Percentiles rank a stretch among this genome's conserved stretches.
Conservation (phyloP, 2,329 filamentous ascomycete genomes). For the Cryphonectria radicalis region DNA sequence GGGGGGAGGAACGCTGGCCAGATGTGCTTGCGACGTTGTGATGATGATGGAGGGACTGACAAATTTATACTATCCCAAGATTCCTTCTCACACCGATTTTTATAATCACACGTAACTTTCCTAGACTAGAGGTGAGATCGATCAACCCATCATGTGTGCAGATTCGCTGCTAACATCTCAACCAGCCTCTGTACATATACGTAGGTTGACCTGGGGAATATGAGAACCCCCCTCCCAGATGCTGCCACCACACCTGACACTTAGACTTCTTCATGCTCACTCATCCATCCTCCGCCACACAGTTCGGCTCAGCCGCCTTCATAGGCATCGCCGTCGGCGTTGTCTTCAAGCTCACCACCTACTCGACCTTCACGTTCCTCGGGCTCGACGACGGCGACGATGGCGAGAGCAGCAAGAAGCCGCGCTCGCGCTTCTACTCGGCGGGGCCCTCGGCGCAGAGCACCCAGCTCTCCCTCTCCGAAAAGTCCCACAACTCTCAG, state of each 20-base stretch:
- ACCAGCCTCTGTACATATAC: slow-evolving; percentile 30
- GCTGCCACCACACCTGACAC: neutral
- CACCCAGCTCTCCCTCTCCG: slow-evolving; percentile 6
- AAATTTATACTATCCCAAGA: neutral
- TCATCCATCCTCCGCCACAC: slow-evolving; percentile 48
- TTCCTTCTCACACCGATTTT: slow-evolving; percentile 32
- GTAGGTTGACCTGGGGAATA: slow-evolving; percentile 17
- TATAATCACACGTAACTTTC: slow-evolving; percentile 33
- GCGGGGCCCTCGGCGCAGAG: slow-evolving; percentile 3
- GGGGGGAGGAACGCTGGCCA: too few relatives aligned
- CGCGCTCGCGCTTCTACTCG: neutral
- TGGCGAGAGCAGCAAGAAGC: neutral
- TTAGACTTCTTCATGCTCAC: slow-evolving; percentile 38
- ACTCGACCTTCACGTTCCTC: slow-evolving; percentile 56
- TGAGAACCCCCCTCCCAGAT: neutral
- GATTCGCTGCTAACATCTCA: neutral
- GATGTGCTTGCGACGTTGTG: neutral
- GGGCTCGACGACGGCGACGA: slow-evolving; percentile 42
- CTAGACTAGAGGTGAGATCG: slow-evolving; percentile 21
- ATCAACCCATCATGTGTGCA: neutral
- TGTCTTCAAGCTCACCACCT: slow-evolving; percentile 60
- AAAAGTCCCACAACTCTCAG: slow-evolving; percentile 16
- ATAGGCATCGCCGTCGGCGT: slow-evolving; percentile 69
- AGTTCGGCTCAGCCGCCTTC: slow-evolving; percentile 68
- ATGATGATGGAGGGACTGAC: neutral